Evolutionary conservation across 352 stramenopile species (phyloP), one percentile per base, ranked within the genome.

Genomic region (Halophytophthora batemanensis): DNA sequence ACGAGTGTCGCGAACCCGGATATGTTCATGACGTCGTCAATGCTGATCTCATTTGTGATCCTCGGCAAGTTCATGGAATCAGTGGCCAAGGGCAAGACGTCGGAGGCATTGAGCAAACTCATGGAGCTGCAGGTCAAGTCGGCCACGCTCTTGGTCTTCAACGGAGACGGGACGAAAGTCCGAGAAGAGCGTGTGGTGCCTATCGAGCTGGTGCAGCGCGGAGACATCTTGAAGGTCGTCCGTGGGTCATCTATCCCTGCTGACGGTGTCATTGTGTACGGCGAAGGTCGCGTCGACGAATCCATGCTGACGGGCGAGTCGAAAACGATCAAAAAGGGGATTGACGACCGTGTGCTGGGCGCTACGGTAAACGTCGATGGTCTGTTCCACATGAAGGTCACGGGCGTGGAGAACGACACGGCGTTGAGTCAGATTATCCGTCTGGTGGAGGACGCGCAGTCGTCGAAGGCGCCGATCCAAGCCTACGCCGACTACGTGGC

Each of bases 391-490:
- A 95, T 98, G 71, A 78, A 82, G 28, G 95, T 98, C 8, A 98
- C 92, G 2, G 81, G 85, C 21, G 78, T 98, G 8, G 96, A 96
- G 29, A 87, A 86, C 22, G 86, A 98, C 55, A 98, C 95, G 12
- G 85, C 96, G 13, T 53, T 99, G 29, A 93, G 95, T 39, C 95
- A 99, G 64, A 99, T 99, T 49, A 96, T 99, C 54, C 82, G 87
- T n/a, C 80, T 99, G 13, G 96, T 99, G 19, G 94, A 99, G 68
- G 88, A 98, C 23, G 98, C 97, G 2, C 98, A 99, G 81, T 95
- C 95, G 17, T 93, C 81, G 18, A 98, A 99, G 67, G 96, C 97
- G 22, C 93, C 96, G 21, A 99, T 99, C 54, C 96, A 99, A 77
- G 92, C 90, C 8, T 97, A 98, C 51, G 97, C 96, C 2, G 98